Conservation (phyloP, 2,329 filamentous ascomycete species). For the Lojkania enalia region DNA sequence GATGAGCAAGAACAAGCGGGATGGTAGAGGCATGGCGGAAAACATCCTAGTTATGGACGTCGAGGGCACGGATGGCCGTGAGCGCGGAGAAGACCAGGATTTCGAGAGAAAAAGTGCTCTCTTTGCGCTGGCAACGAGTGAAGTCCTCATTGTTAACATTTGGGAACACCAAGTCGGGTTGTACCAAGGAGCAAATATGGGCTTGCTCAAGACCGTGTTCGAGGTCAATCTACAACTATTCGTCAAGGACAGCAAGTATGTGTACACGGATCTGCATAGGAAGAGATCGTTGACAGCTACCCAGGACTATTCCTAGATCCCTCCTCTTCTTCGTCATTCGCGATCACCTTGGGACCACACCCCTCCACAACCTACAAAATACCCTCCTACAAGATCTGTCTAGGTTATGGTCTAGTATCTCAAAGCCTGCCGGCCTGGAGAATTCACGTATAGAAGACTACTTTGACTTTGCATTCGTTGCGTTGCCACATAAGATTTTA, state of each 20-base stretch:
- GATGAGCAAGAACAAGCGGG: slow-evolving; percentile 94
- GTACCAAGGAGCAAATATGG: slow-evolving; percentile 99
- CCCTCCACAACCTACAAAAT: slow-evolving; percentile 83
- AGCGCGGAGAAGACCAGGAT: slow-evolving; percentile 96
- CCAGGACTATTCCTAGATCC: slow-evolving; percentile 80
- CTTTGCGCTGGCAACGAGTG: slow-evolving; percentile 94
- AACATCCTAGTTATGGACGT: slow-evolving; percentile 99
- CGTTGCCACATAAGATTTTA: slow-evolving; percentile 93
- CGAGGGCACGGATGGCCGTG: slow-evolving; percentile 93
- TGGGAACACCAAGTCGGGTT: slow-evolving; percentile 99
- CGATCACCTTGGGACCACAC: slow-evolving; percentile 91
- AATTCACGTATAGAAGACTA: slow-evolving; percentile 91
- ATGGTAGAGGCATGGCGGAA: slow-evolving; percentile 74
- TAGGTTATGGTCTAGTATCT: slow-evolving; percentile 89
- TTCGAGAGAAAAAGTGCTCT: slow-evolving; percentile 98
- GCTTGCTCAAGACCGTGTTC: slow-evolving; percentile 95
- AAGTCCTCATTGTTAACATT: slow-evolving; percentile 97
- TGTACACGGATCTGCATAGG: slow-evolving; percentile 15
- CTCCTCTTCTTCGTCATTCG: slow-evolving; percentile 98
- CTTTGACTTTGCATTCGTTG: slow-evolving; percentile 97
- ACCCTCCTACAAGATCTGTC: slow-evolving; percentile 88
- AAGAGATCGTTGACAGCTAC: slow-evolving; percentile 23
- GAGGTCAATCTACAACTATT: slow-evolving; percentile 98
- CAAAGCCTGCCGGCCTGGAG: slow-evolving; percentile 88
- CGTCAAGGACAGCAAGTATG: slow-evolving; percentile 89